Percentiles rank a stretch among this genome's conserved stretches.
These are phyloP conservation scores for Hypoxylon sp. DNA, from an alignment of 2,329 filamentous ascomycete genomes.

Conservation along the genomic window DNA sequence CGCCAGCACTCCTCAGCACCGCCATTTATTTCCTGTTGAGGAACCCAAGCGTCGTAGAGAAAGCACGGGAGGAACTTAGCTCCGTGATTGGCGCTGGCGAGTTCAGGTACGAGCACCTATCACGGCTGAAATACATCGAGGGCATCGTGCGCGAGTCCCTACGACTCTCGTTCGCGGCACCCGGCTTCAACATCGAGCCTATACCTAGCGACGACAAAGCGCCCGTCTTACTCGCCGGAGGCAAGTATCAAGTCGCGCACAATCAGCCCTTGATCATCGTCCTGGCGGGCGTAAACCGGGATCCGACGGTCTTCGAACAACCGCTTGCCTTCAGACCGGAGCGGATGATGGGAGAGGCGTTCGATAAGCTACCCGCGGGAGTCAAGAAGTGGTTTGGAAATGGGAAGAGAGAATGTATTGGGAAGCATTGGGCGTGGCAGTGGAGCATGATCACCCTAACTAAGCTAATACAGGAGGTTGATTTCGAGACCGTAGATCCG, in stretches of 20 bases:
- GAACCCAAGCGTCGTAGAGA: constrained; percentile 63
- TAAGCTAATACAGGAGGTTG: constrained; percentile 61
- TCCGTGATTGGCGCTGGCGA: constrained; percentile 63
- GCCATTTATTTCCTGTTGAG: constrained; percentile 67
- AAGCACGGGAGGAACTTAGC: constrained; percentile 69
- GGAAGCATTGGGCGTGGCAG: constrained; percentile 65
- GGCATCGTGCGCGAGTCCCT: constrained; percentile 69
- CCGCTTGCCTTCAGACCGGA: constrained; percentile 63
- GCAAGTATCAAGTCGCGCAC: constrained; percentile 65
- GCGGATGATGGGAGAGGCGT: constrained; percentile 64
- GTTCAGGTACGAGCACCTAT: constrained; percentile 64
- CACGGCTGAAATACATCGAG: constrained; percentile 67
- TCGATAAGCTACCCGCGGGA: constrained; percentile 60
- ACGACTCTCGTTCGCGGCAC: constrained; percentile 68
- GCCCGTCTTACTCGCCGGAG: constrained; percentile 63
- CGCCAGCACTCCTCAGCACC: constrained; percentile 62
- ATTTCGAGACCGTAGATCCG: constrained; percentile 62
- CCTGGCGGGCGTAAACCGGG: constrained; percentile 65
- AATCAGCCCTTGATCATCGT: constrained; percentile 66
- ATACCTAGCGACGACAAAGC: constrained; percentile 59
- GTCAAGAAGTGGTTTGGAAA: constrained; percentile 68
- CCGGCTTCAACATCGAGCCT: constrained; percentile 69
- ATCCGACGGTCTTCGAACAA: constrained; percentile 64
- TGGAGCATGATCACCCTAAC: constrained; percentile 61
- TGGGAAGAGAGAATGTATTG: constrained; percentile 67